phyloP scores from a whole-genome alignment of 305 asterid species.

The Fraxinus dipetala region DNA sequence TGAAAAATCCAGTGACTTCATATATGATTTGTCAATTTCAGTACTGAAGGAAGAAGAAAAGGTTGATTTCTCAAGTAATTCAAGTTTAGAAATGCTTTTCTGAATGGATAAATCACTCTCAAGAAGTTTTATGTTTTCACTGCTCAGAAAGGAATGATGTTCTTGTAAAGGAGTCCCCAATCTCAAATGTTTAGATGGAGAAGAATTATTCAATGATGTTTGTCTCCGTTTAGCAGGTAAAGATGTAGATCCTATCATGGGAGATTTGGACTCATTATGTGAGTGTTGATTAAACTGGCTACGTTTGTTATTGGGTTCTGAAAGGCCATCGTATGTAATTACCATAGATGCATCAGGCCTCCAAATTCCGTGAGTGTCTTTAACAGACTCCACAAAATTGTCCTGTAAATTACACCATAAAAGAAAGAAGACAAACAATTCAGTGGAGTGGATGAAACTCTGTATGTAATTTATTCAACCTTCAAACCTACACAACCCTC shows the following conservation, averaged over 20 bases:
- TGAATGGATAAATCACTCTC: conserved; percentile 57
- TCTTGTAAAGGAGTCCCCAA: conserved; percentile 46
- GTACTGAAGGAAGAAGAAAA: conserved; percentile 52
- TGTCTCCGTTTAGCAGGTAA: conserved; percentile 44
- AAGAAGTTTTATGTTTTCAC: conserved; percentile 35
- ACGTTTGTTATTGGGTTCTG: conserved; percentile 20
- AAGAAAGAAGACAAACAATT: neutral
- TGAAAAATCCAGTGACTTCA: conserved; percentile 41
- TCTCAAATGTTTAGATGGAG: conserved; percentile 48
- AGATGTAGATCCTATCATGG: conserved; percentile 38
- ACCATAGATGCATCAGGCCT: neutral
- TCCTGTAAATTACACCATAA: conserved; percentile 14
- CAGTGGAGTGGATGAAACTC: neutral
- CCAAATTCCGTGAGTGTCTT: conserved; percentile 11
- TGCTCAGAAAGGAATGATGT: conserved; percentile 36
- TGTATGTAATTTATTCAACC: neutral
- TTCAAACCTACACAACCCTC: neutral
- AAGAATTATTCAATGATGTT: conserved; percentile 25
- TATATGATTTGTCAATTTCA: conserved; percentile 49
- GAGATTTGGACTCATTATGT: conserved; percentile 40
- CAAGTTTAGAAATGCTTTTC: conserved; percentile 79
- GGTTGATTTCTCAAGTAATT: conserved; percentile 61
- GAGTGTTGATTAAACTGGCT: conserved; percentile 25
- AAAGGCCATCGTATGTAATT: conserved; percentile 18
- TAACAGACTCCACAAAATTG: conserved; percentile 14